Percentiles rank a stretch among this genome's conserved stretches.
These are phyloP conservation scores for Yamadazyma sp. DNA, from an alignment of 805 yeast species.

Conservation along the genomic window DNA sequence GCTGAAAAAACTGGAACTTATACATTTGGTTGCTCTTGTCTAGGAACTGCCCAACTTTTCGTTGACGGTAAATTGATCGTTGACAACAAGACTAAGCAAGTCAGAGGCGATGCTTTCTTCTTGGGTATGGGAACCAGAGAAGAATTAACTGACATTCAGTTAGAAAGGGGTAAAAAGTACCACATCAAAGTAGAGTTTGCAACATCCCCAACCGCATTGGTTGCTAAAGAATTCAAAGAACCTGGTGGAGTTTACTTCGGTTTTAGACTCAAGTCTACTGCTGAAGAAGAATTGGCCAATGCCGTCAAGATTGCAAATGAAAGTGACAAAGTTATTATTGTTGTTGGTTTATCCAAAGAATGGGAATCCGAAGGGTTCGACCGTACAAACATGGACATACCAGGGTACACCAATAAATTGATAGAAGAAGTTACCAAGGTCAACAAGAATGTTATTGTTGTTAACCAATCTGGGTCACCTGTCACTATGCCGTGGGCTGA, in stretches of 20 bases:
- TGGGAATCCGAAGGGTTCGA: constrained; percentile 38
- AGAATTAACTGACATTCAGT: constrained; percentile 35
- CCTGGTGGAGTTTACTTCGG: constrained; percentile 28
- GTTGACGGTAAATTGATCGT: constrained; percentile 52
- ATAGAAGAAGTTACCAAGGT: constrained; percentile 26
- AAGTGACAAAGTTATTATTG: constrained; percentile 30
- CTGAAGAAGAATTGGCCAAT: constrained; percentile 24
- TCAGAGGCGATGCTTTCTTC: constrained; percentile 50
- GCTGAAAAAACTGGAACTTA: constrained; percentile 51
- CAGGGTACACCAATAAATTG: constrained; percentile 27
- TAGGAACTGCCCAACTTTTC: constrained; percentile 57
- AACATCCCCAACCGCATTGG: constrained; percentile 17
- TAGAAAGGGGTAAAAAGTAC: constrained; percentile 48
- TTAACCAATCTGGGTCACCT: constrained; percentile 36
- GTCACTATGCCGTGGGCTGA: constrained; percentile 31
- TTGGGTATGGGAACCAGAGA: constrained; percentile 54
- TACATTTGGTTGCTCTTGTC: constrained; percentile 50
- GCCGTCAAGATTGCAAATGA: constrained; percentile 28
- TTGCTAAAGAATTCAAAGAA: constrained; percentile 20
- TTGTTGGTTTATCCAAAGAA: constrained; percentile 30
- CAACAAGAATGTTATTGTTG: constrained; percentile 30
- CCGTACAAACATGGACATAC: constrained; percentile 30
- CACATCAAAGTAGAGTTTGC: constrained; percentile 51
- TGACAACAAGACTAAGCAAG: constrained; percentile 56
- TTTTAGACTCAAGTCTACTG: constrained; percentile 21